Evolutionary conservation across 129 eudicot species (phyloP), one percentile per base, ranked within the genome.

Genomic region (Apium graveolens): DNA sequence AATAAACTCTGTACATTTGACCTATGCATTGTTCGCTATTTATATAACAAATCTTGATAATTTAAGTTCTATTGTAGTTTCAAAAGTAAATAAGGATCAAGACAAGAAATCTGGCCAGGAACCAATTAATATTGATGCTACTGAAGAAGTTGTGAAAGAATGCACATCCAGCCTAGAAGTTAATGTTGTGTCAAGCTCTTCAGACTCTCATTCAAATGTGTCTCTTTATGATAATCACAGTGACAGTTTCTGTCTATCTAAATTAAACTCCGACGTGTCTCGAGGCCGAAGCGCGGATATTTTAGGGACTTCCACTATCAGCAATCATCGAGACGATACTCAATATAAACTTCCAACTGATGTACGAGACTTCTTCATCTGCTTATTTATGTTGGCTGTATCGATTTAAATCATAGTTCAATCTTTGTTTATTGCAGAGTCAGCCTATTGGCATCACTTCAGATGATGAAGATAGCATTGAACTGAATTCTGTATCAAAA

Each of bases 381-480:
- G 42, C 8, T 73, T 85, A 62, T 53, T 13, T 46, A 51, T 24
- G 70, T 14, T 48, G 26, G 6, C 55, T 57, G 66, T 57, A 12
- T 8, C 24, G 41, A 60, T 60, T 34, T 34, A 60, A n/a, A 9
- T 60, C 34, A 60, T 77, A 7, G 72, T 20, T 17, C 24, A 73
- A 72, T 70, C 76, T 35, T 21, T 7, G n/a, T 74, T 60, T 77
- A 43, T 70, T 84, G 85, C 93, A 91, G 97, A 78, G 35, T 9
- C 79, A 82, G 44, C 77, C 80, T 10, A 70, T 83, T 80, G 73
- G 80, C 80, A 73, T 88, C 79, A 88, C 84, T 78, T 86, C 88
- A 35, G 91, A 88, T 78, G 92, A 88, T 24, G 89, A 86, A 70
- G 68, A 35, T 57, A 84, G 79, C 51, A 43, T 35, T 63, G 76